These are phyloP conservation scores for Candida oleophila DNA, from an alignment of 805 yeast species.

Conservation along the genomic window DNA sequence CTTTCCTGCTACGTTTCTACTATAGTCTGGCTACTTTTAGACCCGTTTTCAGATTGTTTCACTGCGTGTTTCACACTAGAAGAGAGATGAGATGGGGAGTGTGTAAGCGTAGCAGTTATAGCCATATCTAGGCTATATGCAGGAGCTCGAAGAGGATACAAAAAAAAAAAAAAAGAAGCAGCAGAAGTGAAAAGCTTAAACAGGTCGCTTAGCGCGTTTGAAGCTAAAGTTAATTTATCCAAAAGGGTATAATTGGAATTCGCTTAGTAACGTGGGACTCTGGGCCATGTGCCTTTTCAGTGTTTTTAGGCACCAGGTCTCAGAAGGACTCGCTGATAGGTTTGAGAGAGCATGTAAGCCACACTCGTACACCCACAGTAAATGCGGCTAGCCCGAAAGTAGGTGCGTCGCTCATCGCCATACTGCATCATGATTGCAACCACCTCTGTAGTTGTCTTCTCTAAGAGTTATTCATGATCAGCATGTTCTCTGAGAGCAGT, in stretches of 20 bases:
- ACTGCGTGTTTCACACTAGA: not conserved
- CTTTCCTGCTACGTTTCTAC: too few species aligned
- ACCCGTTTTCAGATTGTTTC: not conserved
- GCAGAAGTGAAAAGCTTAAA: not conserved
- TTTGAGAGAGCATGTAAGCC: not conserved
- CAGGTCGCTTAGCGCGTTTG: not conserved
- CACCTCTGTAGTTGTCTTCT: too few species aligned
- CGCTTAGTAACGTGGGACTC: too few species aligned
- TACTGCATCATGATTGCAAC: too few species aligned
- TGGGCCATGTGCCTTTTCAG: too few species aligned
- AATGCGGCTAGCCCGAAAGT: too few species aligned
- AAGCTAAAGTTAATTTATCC: not conserved
- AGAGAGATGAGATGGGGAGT: slow-evolving; percentile 1
- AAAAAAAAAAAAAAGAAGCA: not conserved
- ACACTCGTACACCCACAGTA: not conserved
- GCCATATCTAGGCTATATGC: not conserved
- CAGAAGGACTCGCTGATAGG: not conserved
- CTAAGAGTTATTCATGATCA: too few species aligned
- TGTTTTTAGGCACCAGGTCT: not conserved
- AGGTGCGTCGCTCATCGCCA: too few species aligned
- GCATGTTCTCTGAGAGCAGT: too few species aligned
- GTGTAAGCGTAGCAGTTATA: not conserved
- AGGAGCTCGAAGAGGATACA: not conserved
- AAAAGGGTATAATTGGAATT: too few species aligned
- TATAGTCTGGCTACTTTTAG: not conserved